Base-by-base conservation (phyloP, 2,329 filamentous ascomycete species). In the Cladosporium sp. region DNA sequence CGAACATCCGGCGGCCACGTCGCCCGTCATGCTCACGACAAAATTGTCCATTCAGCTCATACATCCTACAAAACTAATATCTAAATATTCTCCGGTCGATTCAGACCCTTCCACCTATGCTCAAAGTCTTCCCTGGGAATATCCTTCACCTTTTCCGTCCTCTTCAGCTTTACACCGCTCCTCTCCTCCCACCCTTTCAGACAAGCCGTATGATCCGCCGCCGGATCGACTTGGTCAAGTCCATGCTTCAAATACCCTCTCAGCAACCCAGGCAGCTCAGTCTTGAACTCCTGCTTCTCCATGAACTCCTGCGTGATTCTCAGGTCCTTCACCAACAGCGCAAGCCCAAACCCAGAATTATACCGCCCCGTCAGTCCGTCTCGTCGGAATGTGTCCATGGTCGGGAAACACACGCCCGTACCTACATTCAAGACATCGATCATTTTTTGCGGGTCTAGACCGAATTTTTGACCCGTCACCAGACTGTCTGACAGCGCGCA, bases 381-480 rank as follows among this genome's bases (percentile, higher is more conserved):
- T 43, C 65, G 58, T 12, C 66, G 62, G 17, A 68, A 67, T 0
- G 66, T 65, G 30, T 70, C 67, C 25, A 67, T 49, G 0, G 74
- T 75, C 2, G 72, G 73, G 55, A 75, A 76, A 56, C 69, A 72
- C 2, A 72, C 67, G 2, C 74, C 74, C 0, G 74, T 76, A 5
- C 74, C 74, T 3, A 76, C 73, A 58, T 76, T 76, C 51, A 76
- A 65, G 4, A 73, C 73, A 50, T 76, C 73, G 50, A 76, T 70
- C 73, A 76, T 76, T 22, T 67, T 68, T 45, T 73, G 67, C 9
- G 71, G 72, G 55, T 73, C 68, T 1, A 74, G 64, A 1, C 72
- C 72, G 47, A 70, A 71, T 56, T 73, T 73, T 55, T 73, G 70
- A 1, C 72, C 72, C 2, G 69, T 69, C 0, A 73, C 65, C 5